These are phyloP conservation scores for sorghum (Sorghum bicolor) DNA, from an alignment of 176 grass and related monocot genomes.

Conservation along the genomic window DNA sequence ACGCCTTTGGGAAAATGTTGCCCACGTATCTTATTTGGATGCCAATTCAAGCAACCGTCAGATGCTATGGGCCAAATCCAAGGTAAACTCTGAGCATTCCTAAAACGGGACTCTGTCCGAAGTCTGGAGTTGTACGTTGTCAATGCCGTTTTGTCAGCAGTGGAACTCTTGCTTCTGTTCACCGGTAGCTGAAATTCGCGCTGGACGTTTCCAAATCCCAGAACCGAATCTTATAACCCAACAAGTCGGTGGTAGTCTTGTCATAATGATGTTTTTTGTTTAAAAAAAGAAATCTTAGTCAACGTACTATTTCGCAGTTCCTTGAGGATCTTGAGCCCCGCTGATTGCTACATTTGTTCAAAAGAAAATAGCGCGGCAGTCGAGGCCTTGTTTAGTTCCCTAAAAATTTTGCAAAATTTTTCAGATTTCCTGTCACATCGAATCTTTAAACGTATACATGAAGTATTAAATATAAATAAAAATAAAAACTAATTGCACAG, in stretches of 20 bases:
- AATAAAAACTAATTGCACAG: too few species aligned
- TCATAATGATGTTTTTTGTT: neutral
- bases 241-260: slow-evolving; percentile 17
- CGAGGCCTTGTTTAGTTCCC: too few species aligned
- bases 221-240: slow-evolving; percentile 5
- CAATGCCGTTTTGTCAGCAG: slow-evolving; percentile 8
- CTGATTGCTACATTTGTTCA: slow-evolving; percentile 12
- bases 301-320: slow-evolving; percentile 11
- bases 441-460: too few species aligned
- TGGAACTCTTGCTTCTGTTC: slow-evolving; percentile 24
- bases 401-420: too few species aligned
- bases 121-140: slow-evolving; percentile 2
- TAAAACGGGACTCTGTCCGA: neutral
- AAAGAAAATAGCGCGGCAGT: slow-evolving; percentile 17
- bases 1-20: neutral
- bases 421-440: too few species aligned
- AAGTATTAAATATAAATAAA: too few species aligned
- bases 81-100: neutral
- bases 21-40: neutral
- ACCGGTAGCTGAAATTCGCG: neutral
- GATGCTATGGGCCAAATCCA: neutral
- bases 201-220: neutral
- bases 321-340: slow-evolving; percentile 14
- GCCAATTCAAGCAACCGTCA: slow-evolving; percentile 15
- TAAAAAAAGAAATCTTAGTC: slow-evolving; percentile 24